Evolutionary conservation across 2,329 filamentous ascomycete species (phyloP).

Genomic region (Didymosphaeria variabile): DNA sequence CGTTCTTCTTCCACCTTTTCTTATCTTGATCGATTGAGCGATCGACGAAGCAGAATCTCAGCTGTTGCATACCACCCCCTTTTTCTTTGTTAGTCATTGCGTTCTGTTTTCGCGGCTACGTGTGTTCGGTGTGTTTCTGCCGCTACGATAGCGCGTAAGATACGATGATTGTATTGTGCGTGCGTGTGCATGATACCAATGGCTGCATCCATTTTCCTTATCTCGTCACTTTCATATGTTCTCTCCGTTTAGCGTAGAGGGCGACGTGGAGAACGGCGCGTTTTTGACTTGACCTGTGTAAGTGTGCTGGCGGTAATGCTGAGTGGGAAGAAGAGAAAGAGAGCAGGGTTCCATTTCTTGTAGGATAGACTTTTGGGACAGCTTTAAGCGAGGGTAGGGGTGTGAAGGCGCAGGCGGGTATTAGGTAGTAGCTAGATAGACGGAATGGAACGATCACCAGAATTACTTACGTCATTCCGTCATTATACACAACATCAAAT

Average conservation of each 20-base stretch:
- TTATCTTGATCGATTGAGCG: too few relatives aligned
- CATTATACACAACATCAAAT: not conserved
- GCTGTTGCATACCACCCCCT: not conserved
- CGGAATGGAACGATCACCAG: too few relatives aligned
- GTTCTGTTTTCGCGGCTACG: too few relatives aligned
- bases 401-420: too few relatives aligned
- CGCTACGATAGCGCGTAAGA: not conserved
- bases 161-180: not conserved
- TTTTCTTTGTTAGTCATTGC: not conserved
- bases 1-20: not conserved
- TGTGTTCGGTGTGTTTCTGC: not conserved
- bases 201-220: not conserved
- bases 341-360: slow-evolving; percentile 5
- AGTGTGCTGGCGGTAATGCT: not conserved
- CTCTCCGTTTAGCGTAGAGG: not conserved
- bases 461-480: too few relatives aligned
- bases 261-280: not conserved
- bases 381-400: not conserved
- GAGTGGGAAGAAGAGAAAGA: not conserved
- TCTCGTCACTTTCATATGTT: not conserved
- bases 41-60: not conserved
- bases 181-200: slow-evolving; percentile 9
- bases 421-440: too few relatives aligned
- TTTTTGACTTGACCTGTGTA: too few relatives aligned
- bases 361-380: slow-evolving; percentile 13